phyloP scores from a whole-genome alignment of 176 grass and related monocot species.

The Thalia dealbata region DNA sequence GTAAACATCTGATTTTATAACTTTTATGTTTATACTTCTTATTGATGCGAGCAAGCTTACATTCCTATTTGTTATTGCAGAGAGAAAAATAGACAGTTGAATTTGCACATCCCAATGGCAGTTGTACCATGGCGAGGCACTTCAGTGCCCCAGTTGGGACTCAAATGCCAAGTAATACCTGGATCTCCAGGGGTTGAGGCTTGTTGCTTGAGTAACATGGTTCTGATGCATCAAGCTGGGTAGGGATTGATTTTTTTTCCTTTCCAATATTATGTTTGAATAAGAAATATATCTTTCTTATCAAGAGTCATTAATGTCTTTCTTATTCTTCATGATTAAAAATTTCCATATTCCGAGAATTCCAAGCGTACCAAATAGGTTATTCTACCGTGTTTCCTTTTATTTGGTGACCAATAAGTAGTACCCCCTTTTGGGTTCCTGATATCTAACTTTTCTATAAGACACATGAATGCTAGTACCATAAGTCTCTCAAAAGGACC shows the following conservation, averaged over 20 bases:
- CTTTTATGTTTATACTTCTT: background rate
- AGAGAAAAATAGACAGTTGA: background rate
- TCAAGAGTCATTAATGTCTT: background rate
- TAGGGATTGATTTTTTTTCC: constrained; percentile 15
- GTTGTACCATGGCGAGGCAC: constrained; percentile 38
- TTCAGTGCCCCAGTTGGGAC: constrained; percentile 50
- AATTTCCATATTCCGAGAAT: too few relatives aligned
- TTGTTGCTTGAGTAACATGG: constrained; percentile 16
- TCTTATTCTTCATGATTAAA: too few relatives aligned
- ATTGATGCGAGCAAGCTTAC: background rate
- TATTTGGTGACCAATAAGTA: too few relatives aligned
- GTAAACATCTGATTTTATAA: background rate
- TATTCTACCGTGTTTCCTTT: too few relatives aligned
- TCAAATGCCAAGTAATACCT: constrained; percentile 32
- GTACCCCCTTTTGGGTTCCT: background rate
- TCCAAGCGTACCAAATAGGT: too few relatives aligned
- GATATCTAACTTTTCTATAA: background rate
- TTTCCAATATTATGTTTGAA: background rate
- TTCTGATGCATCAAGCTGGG: constrained; percentile 32
- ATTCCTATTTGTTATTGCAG: background rate
- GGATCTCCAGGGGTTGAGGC: constrained; percentile 20
- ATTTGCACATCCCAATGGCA: constrained; percentile 25
- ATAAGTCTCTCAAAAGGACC: too few relatives aligned
- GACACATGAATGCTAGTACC: background rate
- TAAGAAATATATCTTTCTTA: background rate